Evolutionary conservation across 352 stramenopile species (phyloP).

Genomic region (Lagenidium giganteum): DNA sequence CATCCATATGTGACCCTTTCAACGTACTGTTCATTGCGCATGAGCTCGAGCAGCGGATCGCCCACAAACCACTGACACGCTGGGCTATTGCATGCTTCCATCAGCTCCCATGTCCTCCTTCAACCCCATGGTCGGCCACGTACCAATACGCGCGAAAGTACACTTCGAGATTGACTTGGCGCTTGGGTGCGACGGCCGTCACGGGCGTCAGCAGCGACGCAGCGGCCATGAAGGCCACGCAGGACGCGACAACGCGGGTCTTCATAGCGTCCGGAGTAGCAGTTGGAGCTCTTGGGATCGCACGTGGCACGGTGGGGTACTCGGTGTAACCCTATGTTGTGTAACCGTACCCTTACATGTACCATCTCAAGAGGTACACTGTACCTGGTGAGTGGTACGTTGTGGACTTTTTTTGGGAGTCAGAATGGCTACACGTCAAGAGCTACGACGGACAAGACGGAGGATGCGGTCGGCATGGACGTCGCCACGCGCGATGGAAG

Average conservation of each 20-base stretch:
- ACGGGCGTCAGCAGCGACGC: conserved; percentile 3
- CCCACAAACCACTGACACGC: conserved; percentile 81
- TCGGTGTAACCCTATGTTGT: too few species aligned
- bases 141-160: conserved; percentile 79
- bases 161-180: conserved; percentile 45
- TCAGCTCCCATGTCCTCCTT: not conserved
- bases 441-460: conserved; percentile 1
- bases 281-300: too few species aligned
- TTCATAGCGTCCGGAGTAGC: too few species aligned
- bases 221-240: too few species aligned
- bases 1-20: not conserved
- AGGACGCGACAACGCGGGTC: too few species aligned
- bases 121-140: not conserved
- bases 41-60: conserved; percentile 63
- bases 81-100: conserved; percentile 24
- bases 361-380: too few species aligned
- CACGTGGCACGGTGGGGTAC: too few species aligned
- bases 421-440: too few species aligned
- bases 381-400: too few species aligned
- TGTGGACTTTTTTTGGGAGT: too few species aligned
- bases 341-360: too few species aligned
- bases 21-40: conserved; percentile 55
- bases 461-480: not conserved
- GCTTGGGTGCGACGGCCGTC: conserved; percentile 15
- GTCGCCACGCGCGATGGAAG: conserved; percentile 1